These are phyloP conservation scores for Microbotryum scabiosae DNA, from an alignment of 1,284 basidiomycete genomes.

Conservation along the genomic window DNA sequence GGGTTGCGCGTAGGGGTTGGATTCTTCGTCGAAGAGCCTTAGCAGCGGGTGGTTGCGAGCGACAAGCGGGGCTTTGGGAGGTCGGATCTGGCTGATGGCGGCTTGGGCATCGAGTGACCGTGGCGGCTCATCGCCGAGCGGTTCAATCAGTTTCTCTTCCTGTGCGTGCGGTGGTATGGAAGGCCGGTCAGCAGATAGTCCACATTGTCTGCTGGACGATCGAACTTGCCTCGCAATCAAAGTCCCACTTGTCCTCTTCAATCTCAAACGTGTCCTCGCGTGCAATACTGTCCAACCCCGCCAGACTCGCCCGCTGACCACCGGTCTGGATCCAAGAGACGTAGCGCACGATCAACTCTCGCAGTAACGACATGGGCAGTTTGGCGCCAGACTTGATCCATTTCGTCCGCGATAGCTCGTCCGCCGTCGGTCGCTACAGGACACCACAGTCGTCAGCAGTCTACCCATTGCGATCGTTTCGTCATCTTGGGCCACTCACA, in stretches of 20 bases:
- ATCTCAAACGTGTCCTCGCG: conserved; percentile 30
- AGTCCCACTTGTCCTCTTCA: conserved; percentile 27
- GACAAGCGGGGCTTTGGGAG: conserved; percentile 12
- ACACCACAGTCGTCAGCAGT: background rate
- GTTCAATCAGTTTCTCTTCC: conserved; percentile 15
- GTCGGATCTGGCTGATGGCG: conserved; percentile 6
- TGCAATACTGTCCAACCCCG: conserved; percentile 43
- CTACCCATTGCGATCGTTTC: conserved; percentile 11
- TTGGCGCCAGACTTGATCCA: conserved; percentile 81
- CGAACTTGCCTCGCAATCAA: conserved; percentile 13
- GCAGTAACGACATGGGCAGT: conserved; percentile 60
- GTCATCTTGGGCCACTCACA: conserved; percentile 46
- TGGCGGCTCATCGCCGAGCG: conserved; percentile 23
- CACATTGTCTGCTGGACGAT: background rate
- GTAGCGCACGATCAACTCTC: conserved; percentile 71
- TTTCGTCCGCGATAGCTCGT: conserved; percentile 80
- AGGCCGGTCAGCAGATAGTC: background rate
- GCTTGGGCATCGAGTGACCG: conserved; percentile 9
- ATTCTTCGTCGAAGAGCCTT: conserved; percentile 32
- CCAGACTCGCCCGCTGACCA: conserved; percentile 70
- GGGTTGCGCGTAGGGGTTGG: conserved; percentile 20
- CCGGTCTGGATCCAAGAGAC: conserved; percentile 68
- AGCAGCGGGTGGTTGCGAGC: conserved; percentile 31
- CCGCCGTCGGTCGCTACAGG: conserved; percentile 68
- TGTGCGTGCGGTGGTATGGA: background rate